Conservation (phyloP, 768 basidiomycete species). For the Russula earlei region DNA sequence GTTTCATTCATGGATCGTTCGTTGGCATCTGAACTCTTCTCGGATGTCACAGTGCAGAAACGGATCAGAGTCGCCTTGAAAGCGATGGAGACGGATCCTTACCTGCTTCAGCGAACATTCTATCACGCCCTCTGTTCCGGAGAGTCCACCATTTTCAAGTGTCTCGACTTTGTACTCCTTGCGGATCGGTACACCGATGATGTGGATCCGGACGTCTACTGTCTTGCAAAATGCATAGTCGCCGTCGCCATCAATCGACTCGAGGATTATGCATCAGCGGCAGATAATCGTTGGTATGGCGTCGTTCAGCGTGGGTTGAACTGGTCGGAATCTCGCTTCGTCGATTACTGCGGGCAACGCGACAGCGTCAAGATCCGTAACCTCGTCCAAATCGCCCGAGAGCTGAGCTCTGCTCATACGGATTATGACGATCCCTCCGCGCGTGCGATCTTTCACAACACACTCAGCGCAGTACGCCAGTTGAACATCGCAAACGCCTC, state of each 20-base stretch:
- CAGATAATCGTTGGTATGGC: not conserved
- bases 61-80: not conserved
- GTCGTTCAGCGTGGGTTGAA: not conserved
- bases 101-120: slow-evolving; percentile 1
- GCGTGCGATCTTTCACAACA: not conserved
- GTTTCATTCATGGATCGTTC: slow-evolving; percentile 3
- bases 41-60: not conserved
- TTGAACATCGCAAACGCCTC: not conserved
- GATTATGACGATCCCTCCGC: not conserved
- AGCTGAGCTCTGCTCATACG: not conserved
- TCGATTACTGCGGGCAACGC: not conserved
- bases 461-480: not conserved
- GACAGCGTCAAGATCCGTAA: not conserved
- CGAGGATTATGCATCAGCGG: not conserved
- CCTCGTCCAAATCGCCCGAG: not conserved
- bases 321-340: not conserved
- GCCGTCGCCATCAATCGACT: slow-evolving; percentile 1
- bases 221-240: not conserved
- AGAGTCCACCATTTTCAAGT: not conserved
- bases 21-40: not conserved
- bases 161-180: not conserved
- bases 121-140: not conserved
- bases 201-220: not conserved
- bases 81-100: not conserved
- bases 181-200: not conserved